These are phyloP conservation scores for Xanthoconium separans DNA, from an alignment of 1,284 basidiomycete genomes.

Conservation along the genomic window DNA sequence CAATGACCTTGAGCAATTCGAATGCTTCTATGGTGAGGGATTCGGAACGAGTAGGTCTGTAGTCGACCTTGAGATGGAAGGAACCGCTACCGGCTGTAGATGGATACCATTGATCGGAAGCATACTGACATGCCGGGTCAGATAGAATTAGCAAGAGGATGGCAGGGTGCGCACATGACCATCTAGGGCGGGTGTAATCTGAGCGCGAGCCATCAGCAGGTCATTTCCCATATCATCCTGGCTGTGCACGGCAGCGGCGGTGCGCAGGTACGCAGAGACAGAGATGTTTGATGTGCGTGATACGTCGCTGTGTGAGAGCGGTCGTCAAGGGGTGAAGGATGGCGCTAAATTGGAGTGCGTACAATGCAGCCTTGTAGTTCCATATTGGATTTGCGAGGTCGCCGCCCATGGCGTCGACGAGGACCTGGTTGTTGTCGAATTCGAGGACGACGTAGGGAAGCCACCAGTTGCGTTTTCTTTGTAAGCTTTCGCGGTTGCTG, in stretches of 20 bases:
- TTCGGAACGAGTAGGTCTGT: slow-evolving; percentile 82
- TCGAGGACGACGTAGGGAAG: slow-evolving; percentile 96
- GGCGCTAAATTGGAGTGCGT: slow-evolving; percentile 32
- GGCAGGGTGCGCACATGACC: slow-evolving; percentile 51
- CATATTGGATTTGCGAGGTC: slow-evolving; percentile 84
- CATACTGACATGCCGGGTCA: slow-evolving; percentile 45
- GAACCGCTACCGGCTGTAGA: slow-evolving; percentile 84
- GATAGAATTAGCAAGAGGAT: slow-evolving; percentile 1
- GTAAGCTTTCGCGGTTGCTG: slow-evolving; percentile 82
- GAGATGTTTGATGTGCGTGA: slow-evolving; percentile 89
- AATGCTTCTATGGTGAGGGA: slow-evolving; percentile 93
- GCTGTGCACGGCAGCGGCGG: slow-evolving; percentile 46
- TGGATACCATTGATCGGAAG: slow-evolving; percentile 86
- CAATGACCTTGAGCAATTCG: slow-evolving; percentile 97
- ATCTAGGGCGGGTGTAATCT: slow-evolving; percentile 87
- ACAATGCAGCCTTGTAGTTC: slow-evolving; percentile 98
- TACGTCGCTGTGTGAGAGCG: slow-evolving; percentile 64
- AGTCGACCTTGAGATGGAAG: slow-evolving; percentile 95
- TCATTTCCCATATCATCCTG: slow-evolving; percentile 79
- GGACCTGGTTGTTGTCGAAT: slow-evolving; percentile 99
- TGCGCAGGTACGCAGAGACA: slow-evolving; percentile 85
- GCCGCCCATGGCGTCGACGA: slow-evolving; percentile 94
- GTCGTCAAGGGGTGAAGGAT: slow-evolving; percentile 6
- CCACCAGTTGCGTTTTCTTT: slow-evolving; percentile 93
- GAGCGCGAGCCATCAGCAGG: slow-evolving; percentile 87